Evolutionary conservation across 495 filamentous ascomycete genomes (phyloP), one percentile per base, ranked within the genome.

Genomic region (Aspergillus saccharolyticus): DNA sequence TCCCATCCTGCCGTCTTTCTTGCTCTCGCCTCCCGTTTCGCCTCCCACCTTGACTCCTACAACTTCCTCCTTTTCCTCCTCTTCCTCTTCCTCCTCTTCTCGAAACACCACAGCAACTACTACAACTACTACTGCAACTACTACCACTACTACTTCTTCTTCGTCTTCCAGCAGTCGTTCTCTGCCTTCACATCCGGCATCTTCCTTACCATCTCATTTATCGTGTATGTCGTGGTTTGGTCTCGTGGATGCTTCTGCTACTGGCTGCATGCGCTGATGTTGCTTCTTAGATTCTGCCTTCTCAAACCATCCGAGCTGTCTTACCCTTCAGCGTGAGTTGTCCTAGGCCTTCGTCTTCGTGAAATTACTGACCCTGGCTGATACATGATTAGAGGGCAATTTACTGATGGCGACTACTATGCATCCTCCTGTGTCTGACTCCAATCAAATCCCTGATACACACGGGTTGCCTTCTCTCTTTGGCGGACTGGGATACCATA

Each of bases 361-460:
- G 1, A 17, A 21, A 44, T n/a, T 5, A 7, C 12, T 25, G 25
- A 1, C 28, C 51, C 2, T 16, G 15, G 24, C 49, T 61, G 54
- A 63, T 10, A n/a, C 9, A 42, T 8, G 53, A 2, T 17, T 24
- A 58, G 55, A 58, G 30, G 8, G 44, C 47, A 42, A 22, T 17
- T 44, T 57, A 63, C 54, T 55, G 47, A 61, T 58, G 47, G 44
- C 44, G 21, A 33, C 24, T 66, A 71, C 57, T 58, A 72, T 72
- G 76, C 75, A 67, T 66, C 24, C 42, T 45, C 52, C 61, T 69
- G 72, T 71, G 67, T 56, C 71, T 47, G 69, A 76, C 18, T 66
- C 71, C 46, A 61, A 60, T 56, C 73, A 68, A 47, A 53, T 52
- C 46, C 51, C 60, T 28, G 61, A 57, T 53, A 56, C 51, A 19